phyloP scores from a whole-genome alignment of 345 rosid species.

The Corchorus capsularis region DNA sequence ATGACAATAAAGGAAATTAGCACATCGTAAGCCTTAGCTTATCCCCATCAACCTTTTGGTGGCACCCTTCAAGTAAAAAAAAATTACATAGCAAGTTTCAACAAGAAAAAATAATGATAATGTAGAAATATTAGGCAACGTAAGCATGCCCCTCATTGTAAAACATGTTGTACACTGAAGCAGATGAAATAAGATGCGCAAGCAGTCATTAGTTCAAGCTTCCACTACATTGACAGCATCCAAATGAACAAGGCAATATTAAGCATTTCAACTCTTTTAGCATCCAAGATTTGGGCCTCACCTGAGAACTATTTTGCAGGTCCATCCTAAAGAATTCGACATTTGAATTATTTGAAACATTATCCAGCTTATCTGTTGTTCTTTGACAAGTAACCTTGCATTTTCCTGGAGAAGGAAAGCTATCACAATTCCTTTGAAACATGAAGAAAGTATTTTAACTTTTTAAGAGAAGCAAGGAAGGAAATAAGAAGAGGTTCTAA shows the following conservation, averaged over 20 bases:
- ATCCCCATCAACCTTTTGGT: background rate
- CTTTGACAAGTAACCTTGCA: constrained; percentile 38
- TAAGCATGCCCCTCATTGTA: background rate
- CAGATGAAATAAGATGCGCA: constrained; percentile 5
- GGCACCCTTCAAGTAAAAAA: constrained; percentile 1
- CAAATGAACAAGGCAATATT: constrained; percentile 11
- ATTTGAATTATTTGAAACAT: constrained; percentile 26
- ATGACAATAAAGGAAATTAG: constrained; percentile 25
- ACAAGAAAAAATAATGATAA: background rate
- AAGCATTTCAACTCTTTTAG: constrained; percentile 10
- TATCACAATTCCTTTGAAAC: background rate
- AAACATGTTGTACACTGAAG: background rate
- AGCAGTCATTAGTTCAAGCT: background rate
- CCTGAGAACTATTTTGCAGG: constrained; percentile 37
- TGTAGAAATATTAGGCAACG: background rate
- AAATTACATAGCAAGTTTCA: background rate
- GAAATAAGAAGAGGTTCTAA: background rate
- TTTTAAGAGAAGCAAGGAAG: background rate
- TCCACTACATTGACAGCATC: background rate
- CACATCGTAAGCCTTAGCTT: constrained; percentile 9
- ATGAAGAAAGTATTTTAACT: background rate
- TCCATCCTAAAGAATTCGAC: constrained; percentile 28
- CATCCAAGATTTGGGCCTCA: constrained; percentile 27
- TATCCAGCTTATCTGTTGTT: constrained; percentile 27
- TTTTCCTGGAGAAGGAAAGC: constrained; percentile 38